These are phyloP conservation scores for Boletus coccyginus DNA, from an alignment of 768 basidiomycete species.

Conservation along the genomic window DNA sequence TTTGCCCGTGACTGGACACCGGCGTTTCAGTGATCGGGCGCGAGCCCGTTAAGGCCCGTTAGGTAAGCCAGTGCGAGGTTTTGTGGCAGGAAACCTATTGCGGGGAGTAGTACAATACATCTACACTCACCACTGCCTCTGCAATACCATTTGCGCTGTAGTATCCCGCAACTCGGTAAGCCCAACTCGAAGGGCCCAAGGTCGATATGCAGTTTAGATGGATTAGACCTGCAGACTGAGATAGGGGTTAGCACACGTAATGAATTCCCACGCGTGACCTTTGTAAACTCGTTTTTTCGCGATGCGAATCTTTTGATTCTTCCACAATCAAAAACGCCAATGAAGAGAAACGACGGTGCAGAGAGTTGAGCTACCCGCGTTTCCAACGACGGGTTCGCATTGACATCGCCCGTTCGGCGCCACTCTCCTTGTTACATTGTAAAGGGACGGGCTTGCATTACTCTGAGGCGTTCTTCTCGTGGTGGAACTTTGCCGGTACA, in stretches of 20 bases:
- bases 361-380: conserved; percentile 52
- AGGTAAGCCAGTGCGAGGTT: no score
- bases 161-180: background rate
- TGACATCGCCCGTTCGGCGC: conserved; percentile 69
- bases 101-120: background rate
- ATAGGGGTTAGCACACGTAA: conserved; percentile 13
- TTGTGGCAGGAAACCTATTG: background rate
- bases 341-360: conserved; percentile 58
- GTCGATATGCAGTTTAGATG: no score
- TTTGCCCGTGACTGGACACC: background rate
- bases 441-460: conserved; percentile 55
- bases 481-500: conserved; percentile 3
- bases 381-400: conserved; percentile 36
- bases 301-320: conserved; percentile 31
- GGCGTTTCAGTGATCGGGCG: background rate
- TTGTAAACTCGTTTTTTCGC: conserved; percentile 3
- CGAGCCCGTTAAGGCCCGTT: no score
- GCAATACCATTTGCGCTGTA: no score
- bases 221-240: no score
- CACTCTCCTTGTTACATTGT: conserved; percentile 52
- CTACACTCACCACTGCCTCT: background rate
- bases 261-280: conserved; percentile 13
- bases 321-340: conserved; percentile 47
- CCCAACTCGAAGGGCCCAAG: no score
- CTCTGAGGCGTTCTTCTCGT: conserved; percentile 49